Percentiles rank a stretch among this genome's conserved stretches.
These are phyloP conservation scores for Dillenia suffruticosa DNA, from an alignment of 164 flowering plant genomes.

Conservation along the genomic window DNA sequence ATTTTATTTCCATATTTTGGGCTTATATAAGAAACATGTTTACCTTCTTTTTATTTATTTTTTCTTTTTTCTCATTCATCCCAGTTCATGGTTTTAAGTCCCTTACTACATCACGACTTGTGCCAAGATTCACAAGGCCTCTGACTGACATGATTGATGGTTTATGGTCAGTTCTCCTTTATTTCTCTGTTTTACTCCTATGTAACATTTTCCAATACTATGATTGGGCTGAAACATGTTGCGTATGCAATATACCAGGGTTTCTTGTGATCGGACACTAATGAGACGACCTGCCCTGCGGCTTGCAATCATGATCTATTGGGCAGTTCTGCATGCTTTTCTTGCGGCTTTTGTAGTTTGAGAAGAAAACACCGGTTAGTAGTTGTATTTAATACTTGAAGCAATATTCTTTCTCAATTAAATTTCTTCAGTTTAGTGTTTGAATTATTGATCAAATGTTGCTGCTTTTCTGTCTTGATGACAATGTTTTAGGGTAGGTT, in stretches of 20 bases:
- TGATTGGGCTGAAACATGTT: neutral
- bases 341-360: conserved; percentile 68
- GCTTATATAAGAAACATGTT: no score
- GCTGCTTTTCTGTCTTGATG: neutral
- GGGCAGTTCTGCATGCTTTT: conserved; percentile 77
- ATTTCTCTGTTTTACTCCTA: neutral
- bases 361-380: conserved; percentile 31
- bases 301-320: conserved; percentile 77
- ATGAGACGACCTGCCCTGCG: conserved; percentile 95
- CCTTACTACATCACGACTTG: conserved; percentile 76
- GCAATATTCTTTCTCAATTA: neutral
- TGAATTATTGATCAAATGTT: no score
- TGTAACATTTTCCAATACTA: neutral
- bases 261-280: conserved; percentile 88
- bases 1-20: no score
- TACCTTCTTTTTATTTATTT: conserved; percentile 1
- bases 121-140: conserved; percentile 86
- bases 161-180: conserved; percentile 53
- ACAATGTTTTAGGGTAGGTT: neutral
- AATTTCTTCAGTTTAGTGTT: no score
- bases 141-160: conserved; percentile 88
- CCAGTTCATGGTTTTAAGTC: conserved; percentile 96
- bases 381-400: neutral
- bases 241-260: conserved; percentile 43
- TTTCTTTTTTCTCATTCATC: conserved; percentile 5